Conservation (phyloP, 2,329 filamentous ascomycete species). For the Geosmithia flava region DNA sequence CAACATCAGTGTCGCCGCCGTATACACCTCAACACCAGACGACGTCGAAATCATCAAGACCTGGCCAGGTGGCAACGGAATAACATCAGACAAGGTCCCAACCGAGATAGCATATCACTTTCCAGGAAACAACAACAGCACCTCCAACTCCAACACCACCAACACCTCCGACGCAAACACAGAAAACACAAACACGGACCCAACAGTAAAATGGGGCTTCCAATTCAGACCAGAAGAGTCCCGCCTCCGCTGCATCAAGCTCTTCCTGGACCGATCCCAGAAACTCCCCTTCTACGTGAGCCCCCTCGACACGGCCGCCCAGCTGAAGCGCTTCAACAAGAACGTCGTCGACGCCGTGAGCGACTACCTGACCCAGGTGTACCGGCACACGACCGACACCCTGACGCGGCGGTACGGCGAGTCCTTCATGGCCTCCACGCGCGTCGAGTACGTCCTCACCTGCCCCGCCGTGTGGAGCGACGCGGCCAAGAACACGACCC, state of each 20-base stretch:
- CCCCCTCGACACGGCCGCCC: conserved; percentile 62
- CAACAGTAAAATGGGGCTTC: conserved; percentile 62
- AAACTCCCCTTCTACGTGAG: conserved; percentile 73
- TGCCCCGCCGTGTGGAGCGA: conserved; percentile 80
- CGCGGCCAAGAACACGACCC: conserved; percentile 70
- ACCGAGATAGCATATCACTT: conserved; percentile 60
- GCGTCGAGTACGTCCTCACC: conserved; percentile 68
- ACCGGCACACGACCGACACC: conserved; percentile 68
- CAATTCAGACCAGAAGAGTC: conserved; percentile 70
- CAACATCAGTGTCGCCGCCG: conserved; percentile 43
- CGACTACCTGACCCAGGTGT: conserved; percentile 67
- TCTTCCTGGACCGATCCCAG: conserved; percentile 70
- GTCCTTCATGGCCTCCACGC: conserved; percentile 64
- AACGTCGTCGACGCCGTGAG: conserved; percentile 69
- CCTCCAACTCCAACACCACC: neutral
- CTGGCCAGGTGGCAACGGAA: conserved; percentile 74
- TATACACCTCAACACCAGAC: conserved; percentile 65
- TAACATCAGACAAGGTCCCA: conserved; percentile 80
- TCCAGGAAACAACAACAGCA: conserved; percentile 7
- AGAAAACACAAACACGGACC: too few relatives aligned
- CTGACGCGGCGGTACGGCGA: conserved; percentile 63
- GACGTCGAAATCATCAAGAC: conserved; percentile 76
- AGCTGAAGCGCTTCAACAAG: conserved; percentile 62
- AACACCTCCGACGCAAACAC: too few relatives aligned
- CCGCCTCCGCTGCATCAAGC: conserved; percentile 69